Base-by-base conservation (phyloP, 345 rosid genomes). In the Gynandropsis gynandra region DNA sequence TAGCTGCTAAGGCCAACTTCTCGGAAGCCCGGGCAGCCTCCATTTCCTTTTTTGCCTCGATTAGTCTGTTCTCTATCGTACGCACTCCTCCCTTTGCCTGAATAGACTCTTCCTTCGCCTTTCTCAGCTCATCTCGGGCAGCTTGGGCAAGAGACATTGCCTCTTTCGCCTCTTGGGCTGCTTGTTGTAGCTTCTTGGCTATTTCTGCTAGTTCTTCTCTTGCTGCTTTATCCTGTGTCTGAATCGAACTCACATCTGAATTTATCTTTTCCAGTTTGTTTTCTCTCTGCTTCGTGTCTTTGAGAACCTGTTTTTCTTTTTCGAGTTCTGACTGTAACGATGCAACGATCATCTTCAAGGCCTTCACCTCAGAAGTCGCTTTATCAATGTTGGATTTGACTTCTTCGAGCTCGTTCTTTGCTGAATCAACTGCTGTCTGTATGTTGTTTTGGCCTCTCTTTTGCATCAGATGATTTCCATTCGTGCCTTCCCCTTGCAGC, bases 11-110 rank as follows among this genome's bases (percentile, higher is more conserved):
- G 33, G 96, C 98, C 57, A 92, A 54, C 39, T 77, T 82, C 66
- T 92, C 96, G 1, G 98, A 85, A 63, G 89, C 95, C 43, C 61
- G 79, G 32, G 96, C 86, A 19, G 95, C 95, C 57, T 80, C 95
- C 63, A 76, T 87, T 71, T 87, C 95, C 67, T 81, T 87, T 39
- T 69, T 77, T 51, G 89, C 80, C 7, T 93, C 88, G 8, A 61
- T 54, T 41, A 92, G 61, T 32, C 81, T 70, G 58, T 81, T 77
- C 69, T 82, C 80, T 59, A 78, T 67, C 1, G 86, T 82, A 59
- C 74, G 67, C 49, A 74, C 85, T 43, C 81, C 84, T 29, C 79
- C 84, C 71, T 78, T 87, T 36, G 86, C 96, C 68, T 79, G 89
- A 61, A 82, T 89, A 0, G 76, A 82, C 56, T 77, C 78, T 70